phyloP scores from a whole-genome alignment of 2,329 filamentous ascomycete genomes.

The Arthrobotrys pseudoclavata region DNA sequence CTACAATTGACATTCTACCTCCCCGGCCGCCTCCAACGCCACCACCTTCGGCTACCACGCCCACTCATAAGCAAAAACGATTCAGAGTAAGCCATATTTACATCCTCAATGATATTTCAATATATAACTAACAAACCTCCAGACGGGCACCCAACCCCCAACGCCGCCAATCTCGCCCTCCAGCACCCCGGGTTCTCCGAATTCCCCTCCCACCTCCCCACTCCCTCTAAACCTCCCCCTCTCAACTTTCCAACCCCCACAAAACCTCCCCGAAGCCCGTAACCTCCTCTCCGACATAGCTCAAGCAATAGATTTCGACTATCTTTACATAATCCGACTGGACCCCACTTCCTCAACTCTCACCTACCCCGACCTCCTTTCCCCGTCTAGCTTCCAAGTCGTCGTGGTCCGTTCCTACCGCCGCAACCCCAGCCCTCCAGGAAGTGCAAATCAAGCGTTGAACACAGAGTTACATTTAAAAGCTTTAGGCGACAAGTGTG shows the following conservation, averaged over 20 bases:
- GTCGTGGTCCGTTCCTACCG: slow-evolving; percentile 54
- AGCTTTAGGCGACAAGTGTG: slow-evolving; percentile 35
- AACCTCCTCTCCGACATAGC: slow-evolving; percentile 40
- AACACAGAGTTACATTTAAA: slow-evolving; percentile 56
- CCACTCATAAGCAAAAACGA: slow-evolving; percentile 30
- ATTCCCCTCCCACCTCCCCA: background rate
- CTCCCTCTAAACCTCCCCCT: slow-evolving; percentile 36
- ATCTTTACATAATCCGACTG: slow-evolving; percentile 54
- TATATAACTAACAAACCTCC: slow-evolving; percentile 10
- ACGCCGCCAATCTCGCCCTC: slow-evolving; percentile 48
- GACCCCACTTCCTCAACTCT: slow-evolving; percentile 43
- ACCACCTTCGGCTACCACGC: slow-evolving; percentile 19
- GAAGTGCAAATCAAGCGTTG: slow-evolving; percentile 51
- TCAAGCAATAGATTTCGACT: slow-evolving; percentile 53
- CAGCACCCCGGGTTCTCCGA: slow-evolving; percentile 4
- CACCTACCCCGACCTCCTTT: slow-evolving; percentile 39
- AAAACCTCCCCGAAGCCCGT: slow-evolving; percentile 38
- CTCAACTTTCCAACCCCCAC: slow-evolving; percentile 26
- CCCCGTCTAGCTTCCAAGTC: slow-evolving; percentile 38
- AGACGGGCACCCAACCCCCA: slow-evolving; percentile 15
- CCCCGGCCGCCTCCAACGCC: slow-evolving; percentile 36
- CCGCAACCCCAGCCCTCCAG: slow-evolving; percentile 41
- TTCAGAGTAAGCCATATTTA: slow-evolving; percentile 24
- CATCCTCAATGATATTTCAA: background rate
- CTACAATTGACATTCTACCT: slow-evolving; percentile 36